Evolutionary conservation across 2,329 filamentous ascomycete species (phyloP), one percentile per base, ranked within the genome.

Genomic region (Sporothrix dimorphospora): DNA sequence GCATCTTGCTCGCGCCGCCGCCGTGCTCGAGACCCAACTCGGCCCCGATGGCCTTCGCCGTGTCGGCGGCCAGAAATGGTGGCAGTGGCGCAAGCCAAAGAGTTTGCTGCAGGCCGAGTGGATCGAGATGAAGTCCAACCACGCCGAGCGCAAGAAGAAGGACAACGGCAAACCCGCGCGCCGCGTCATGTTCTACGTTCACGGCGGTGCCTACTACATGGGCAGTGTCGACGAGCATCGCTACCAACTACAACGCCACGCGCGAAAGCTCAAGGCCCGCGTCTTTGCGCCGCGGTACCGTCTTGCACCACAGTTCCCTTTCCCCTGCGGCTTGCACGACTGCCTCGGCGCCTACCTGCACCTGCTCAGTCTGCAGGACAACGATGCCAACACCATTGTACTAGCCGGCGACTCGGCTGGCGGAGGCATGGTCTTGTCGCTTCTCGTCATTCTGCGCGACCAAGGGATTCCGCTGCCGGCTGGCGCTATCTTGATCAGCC

Each of bases 221-320:
- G 95, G 96, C 16, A 97, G 94, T 77, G 91, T 98, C 49, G 94
- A 98, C 79, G 94, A 97, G 81, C 96, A 98, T 83, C 90, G 96
- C n/a, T 98, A 98, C 82, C 95, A 98, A 85, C 90, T 99, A 86
- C 96, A 99, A 81, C 88, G 95, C 66, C 94, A 98, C 85, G 96
- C 96, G 38, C 88, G 96, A 70, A 98, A 98, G 82, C 86, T 99
- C 73, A 94, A 96, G 81, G 95, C 94, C 21, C 88, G 94, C 71
- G 92, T 98, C 8, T 90, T 98, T 80, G 94, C 95, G 30, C 92
- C 95, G 5, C 86, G 90, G 74, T 99, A 98, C 81, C 89, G 96
- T 53, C 86, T 99, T 40, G 89, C 96, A 6, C 96, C 95, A 1
- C 94, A 98, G 79, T 99, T 95, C 73, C 96, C 96, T 0, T 99